Evolutionary conservation across 2,329 filamentous ascomycete species (phyloP).

Genomic region (Hirsutella minnesotensis): DNA sequence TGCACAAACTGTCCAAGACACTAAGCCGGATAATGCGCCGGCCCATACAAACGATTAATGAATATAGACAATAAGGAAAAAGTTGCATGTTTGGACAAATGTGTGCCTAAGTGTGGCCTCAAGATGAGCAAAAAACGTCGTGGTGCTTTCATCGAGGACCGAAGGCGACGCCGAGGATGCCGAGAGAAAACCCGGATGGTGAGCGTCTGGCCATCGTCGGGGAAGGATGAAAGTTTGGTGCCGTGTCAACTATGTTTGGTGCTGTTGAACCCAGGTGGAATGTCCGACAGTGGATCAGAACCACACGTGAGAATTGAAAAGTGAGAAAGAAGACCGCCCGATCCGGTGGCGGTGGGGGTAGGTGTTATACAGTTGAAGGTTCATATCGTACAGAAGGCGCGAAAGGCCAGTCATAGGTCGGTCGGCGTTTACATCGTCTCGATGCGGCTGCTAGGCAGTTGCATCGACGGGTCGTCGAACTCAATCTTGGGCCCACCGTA

Average conservation of each 20-base stretch:
- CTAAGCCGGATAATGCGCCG: too few species aligned
- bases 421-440: slow-evolving; percentile 34
- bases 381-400: not conserved
- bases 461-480: slow-evolving; percentile 44
- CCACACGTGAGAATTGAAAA: not conserved
- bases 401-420: not conserved
- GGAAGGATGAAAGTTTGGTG: too few species aligned
- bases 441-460: slow-evolving; percentile 47
- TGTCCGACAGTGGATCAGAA: slow-evolving; percentile 11
- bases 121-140: not conserved
- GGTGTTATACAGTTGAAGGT: not conserved
- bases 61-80: too few species aligned
- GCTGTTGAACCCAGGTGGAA: slow-evolving; percentile 18
- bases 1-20: too few species aligned
- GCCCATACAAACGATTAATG: too few species aligned
- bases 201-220: too few species aligned
- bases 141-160: too few species aligned
- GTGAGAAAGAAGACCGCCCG: too few species aligned
- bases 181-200: too few species aligned
- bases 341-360: not conserved
- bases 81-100: not conserved
- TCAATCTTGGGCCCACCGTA: slow-evolving; percentile 43
- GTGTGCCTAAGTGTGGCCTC: too few species aligned
- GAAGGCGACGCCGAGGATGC: too few species aligned
- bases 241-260: slow-evolving; percentile 9